Evolutionary conservation across 139 green algal species (phyloP).

Genomic region (Astrephomene gubernaculifera): DNA sequence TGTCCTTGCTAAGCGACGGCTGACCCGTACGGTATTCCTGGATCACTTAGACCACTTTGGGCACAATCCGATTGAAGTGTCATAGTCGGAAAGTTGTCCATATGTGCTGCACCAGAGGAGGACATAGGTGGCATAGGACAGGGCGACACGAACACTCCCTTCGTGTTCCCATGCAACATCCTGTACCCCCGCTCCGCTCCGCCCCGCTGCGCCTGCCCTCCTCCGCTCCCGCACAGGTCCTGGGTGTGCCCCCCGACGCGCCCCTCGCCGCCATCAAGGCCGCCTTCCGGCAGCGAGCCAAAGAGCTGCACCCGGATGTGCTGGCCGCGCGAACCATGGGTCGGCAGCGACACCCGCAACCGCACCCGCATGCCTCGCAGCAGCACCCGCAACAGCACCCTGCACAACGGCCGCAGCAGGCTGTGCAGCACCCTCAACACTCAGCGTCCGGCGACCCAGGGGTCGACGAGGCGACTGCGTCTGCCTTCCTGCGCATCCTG

Average conservation of each 20-base stretch:
- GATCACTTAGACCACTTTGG: too few relatives aligned
- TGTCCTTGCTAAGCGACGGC: too few relatives aligned
- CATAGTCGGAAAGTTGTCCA: too few relatives aligned
- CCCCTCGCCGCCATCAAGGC: conserved; percentile 47
- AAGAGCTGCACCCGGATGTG: conserved; percentile 53
- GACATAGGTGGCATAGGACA: too few relatives aligned
- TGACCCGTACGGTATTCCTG: too few relatives aligned
- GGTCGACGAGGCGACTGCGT: background rate
- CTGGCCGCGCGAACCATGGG: background rate
- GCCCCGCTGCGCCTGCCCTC: background rate
- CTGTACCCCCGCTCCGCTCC: background rate
- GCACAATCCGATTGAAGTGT: too few relatives aligned
- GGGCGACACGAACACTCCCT: too few relatives aligned
- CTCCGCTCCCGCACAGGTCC: conserved; percentile 21
- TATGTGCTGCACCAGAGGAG: too few relatives aligned
- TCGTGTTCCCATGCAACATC: too few relatives aligned
- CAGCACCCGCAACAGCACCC: background rate
- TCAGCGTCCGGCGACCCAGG: background rate
- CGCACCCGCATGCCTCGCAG: background rate
- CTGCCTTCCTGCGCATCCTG: conserved; percentile 44
- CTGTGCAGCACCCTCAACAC: background rate
- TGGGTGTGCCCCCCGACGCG: conserved; percentile 33
- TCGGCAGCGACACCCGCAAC: background rate
- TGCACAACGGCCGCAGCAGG: too few relatives aligned
- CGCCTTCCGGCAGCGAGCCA: conserved; percentile 54